A percentile compares a stretch with the other conserved stretches of the same genome.
Conservation (phyloP, 108 stramenopile genomes). For the Nitzschia putrida region DNA sequence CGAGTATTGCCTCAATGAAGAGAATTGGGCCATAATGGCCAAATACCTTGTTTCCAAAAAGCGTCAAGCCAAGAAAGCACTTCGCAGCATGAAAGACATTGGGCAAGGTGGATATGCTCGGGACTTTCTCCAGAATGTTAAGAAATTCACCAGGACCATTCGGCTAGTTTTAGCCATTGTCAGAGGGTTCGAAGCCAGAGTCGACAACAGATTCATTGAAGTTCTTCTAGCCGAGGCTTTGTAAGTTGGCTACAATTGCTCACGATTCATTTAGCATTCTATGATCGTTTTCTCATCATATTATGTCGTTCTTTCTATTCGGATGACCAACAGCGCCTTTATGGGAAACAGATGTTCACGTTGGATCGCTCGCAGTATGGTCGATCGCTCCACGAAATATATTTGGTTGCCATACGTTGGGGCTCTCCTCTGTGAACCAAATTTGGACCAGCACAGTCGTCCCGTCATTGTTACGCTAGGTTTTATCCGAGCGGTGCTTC, state of each 20-base stretch:
- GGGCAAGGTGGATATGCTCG: slow-evolving; percentile 51
- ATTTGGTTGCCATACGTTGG: slow-evolving; percentile 54
- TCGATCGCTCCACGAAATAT: slow-evolving; percentile 39
- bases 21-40: slow-evolving; percentile 38
- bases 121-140: slow-evolving; percentile 50
- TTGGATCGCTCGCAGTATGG: slow-evolving; percentile 37
- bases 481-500: slow-evolving; percentile 50
- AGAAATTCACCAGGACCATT: slow-evolving; percentile 45
- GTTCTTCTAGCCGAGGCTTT: slow-evolving; percentile 46
- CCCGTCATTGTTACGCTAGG: slow-evolving; percentile 62
- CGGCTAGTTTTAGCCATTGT: slow-evolving; percentile 59
- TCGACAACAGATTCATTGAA: slow-evolving; percentile 48
- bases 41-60: slow-evolving; percentile 34
- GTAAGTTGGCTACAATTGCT: slow-evolving; percentile 22
- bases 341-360: slow-evolving; percentile 74
- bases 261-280: neutral
- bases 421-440: slow-evolving; percentile 34
- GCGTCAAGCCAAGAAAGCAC: slow-evolving; percentile 46
- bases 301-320: neutral
- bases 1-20: slow-evolving; percentile 35
- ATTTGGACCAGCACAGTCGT: slow-evolving; percentile 46
- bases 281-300: neutral
- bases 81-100: slow-evolving; percentile 60
- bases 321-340: slow-evolving; percentile 45
- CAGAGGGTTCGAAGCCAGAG: slow-evolving; percentile 57